Evolutionary conservation across 208 protist genomes (phyloP).

Genomic region (Vickermania spadyakhi): DNA sequence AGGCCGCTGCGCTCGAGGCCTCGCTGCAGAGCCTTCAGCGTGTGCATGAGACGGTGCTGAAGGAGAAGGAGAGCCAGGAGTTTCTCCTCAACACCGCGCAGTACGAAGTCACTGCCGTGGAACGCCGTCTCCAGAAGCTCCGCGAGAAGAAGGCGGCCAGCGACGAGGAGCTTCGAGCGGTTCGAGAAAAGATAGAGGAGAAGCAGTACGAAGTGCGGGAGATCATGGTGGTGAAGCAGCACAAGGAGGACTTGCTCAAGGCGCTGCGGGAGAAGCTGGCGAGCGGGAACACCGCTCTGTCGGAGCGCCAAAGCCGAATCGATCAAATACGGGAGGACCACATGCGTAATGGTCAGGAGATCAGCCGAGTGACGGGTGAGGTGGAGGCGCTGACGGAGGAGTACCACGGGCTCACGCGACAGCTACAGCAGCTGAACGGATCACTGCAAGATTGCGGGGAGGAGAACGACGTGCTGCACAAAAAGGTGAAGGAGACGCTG

Average conservation of each 20-base stretch:
- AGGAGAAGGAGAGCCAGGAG: conserved; percentile 81
- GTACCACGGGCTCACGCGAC: conserved; percentile 66
- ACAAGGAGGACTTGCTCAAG: conserved; percentile 78
- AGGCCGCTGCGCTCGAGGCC: conserved; percentile 90
- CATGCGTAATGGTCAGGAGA: conserved; percentile 30
- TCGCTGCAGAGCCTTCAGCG: conserved; percentile 89
- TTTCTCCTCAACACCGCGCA: conserved; percentile 32
- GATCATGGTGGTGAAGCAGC: conserved; percentile 42
- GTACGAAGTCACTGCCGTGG: conserved; percentile 20
- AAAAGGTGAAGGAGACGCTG: conserved; percentile 38
- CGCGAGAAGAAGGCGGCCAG: conserved; percentile 33
- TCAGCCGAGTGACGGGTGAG: conserved; percentile 23
- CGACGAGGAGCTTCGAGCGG: conserved; percentile 30
- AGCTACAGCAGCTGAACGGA: conserved; percentile 69
- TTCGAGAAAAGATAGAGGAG: conserved; percentile 25
- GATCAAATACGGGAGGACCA: conserved; percentile 53
- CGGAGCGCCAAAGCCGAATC: conserved; percentile 32
- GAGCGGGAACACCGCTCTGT: conserved; percentile 16
- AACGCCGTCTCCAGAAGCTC: conserved; percentile 40
- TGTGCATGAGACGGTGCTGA: conserved; percentile 86
- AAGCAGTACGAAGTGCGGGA: conserved; percentile 50
- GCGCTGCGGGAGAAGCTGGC: conserved; percentile 48
- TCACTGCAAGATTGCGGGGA: conserved; percentile 87
- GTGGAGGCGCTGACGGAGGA: conserved; percentile 59
- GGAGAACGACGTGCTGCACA: conserved; percentile 67